phyloP scores from a whole-genome alignment of 2,329 filamentous ascomycete genomes.

The Dothistroma septosporum region DNA sequence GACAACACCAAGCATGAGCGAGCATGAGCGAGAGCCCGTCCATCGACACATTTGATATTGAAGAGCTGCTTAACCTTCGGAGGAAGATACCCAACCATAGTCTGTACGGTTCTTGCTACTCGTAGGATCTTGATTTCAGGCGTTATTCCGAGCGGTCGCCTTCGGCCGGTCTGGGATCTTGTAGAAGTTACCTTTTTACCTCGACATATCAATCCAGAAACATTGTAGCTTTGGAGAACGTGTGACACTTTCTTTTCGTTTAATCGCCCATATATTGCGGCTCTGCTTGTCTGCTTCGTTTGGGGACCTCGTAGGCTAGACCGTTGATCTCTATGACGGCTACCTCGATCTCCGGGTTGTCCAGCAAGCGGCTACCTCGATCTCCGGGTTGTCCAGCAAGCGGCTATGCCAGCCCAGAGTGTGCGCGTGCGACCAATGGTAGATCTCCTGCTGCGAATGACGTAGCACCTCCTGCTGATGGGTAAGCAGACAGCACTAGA shows the following conservation, averaged over 20 bases:
- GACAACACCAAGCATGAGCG: neutral
- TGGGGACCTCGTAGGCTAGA: slow-evolving; percentile 30
- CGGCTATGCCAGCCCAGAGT: slow-evolving; percentile 26
- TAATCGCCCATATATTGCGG: slow-evolving; percentile 19
- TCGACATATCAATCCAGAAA: neutral
- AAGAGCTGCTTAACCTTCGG: neutral
- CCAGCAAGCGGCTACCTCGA: slow-evolving; percentile 25
- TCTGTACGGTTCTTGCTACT: neutral
- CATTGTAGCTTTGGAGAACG: neutral
- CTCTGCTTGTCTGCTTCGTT: slow-evolving; percentile 21
- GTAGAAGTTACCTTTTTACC: neutral
- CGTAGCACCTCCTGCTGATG: too few species aligned
- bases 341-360: slow-evolving; percentile 29
- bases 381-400: slow-evolving; percentile 27
- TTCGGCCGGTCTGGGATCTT: neutral
- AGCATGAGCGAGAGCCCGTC: neutral
- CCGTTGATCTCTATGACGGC: slow-evolving; percentile 29
- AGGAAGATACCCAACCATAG: neutral
- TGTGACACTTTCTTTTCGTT: neutral
- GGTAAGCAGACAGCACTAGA: too few species aligned
- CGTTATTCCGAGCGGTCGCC: neutral
- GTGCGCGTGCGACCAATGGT: slow-evolving; percentile 2
- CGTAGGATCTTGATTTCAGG: neutral
- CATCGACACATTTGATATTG: neutral
- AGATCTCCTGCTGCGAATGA: too few species aligned